Evolutionary conservation across 2,329 filamentous ascomycete genomes (phyloP).

Genomic region (Amphichorda felina): DNA sequence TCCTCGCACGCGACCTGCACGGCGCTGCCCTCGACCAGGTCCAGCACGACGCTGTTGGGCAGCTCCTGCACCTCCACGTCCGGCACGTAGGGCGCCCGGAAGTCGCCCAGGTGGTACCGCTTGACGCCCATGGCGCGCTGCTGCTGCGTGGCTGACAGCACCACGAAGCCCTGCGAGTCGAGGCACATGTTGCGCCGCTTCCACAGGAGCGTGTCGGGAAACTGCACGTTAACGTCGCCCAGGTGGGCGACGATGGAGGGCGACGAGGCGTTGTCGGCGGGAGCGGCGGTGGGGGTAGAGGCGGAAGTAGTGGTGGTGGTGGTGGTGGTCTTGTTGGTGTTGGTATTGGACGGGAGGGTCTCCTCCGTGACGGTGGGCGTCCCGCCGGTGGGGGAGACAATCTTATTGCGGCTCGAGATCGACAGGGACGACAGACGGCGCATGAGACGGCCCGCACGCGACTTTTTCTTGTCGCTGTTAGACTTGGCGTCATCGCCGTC

Average conservation of each 20-base stretch:
- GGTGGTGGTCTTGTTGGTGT: constrained; percentile 12
- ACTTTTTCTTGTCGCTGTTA: constrained; percentile 32
- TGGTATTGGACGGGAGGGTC: constrained; percentile 13
- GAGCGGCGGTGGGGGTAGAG: not conserved
- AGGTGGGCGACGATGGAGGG: constrained; percentile 49
- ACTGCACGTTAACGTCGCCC: constrained; percentile 92
- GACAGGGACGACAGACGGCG: constrained; percentile 44
- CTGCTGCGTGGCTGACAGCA: constrained; percentile 33
- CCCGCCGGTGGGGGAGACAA: constrained; percentile 25
- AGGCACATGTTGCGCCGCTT: constrained; percentile 84
- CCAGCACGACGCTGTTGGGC: constrained; percentile 65
- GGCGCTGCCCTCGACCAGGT: constrained; percentile 48
- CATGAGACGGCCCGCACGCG: constrained; percentile 45
- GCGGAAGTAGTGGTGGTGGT: constrained; percentile 13
- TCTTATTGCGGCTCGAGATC: constrained; percentile 30
- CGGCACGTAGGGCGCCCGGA: constrained; percentile 66
- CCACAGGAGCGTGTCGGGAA: constrained; percentile 92
- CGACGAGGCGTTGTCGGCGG: not conserved
- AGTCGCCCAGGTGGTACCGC: constrained; percentile 77
- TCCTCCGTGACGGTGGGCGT: constrained; percentile 41
- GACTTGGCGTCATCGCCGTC: constrained; percentile 34
- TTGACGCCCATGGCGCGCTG: constrained; percentile 34
- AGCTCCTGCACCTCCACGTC: constrained; percentile 90
- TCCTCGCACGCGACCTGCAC: constrained; percentile 55
- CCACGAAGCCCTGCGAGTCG: constrained; percentile 71